Evolutionary conservation across 2,329 filamentous ascomycete genomes (phyloP), one percentile per base, ranked within the genome.

Genomic region (Microcera coccophila): DNA sequence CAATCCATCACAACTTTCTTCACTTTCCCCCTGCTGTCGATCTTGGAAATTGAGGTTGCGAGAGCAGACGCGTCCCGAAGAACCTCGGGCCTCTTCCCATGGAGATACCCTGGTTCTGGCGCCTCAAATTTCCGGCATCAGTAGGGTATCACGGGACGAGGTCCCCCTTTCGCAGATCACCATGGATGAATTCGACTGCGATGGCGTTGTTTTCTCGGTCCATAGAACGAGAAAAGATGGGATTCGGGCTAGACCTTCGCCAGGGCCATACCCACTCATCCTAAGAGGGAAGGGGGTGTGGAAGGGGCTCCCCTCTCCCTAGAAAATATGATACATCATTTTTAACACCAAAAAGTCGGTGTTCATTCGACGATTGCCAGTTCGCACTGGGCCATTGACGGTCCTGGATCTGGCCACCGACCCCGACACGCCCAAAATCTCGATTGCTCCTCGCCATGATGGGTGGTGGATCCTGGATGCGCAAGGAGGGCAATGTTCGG

Each of bases 141-240:
- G 41, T 29, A 45, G 26, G 15, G 38, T 40, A 55, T 54, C 55
- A 59, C 48, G 44, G 49, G 52, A 49, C 47, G 48, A 38, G 22
- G 44, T 53, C 53, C 43, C n/a, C n/a, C 41, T 39, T 47, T 45
- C 33, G 49, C 37, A 41, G 41, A 49, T 48, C 52, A 50, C 53
- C 49, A 59, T 48, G 48, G 44, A 45, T 28, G 36, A 39, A 42
- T 39, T 39, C 22, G 40, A 50, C 43, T 26, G 49, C 54, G 48
- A 55, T 48, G 52, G 55, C 53, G 47, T 58, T 59, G 56, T 59
- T 59, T 56, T 56, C 56, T 59, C 56, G 43, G 36, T 47, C 47
- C 50, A 47, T 48, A 38, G 21, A 43, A 39, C 46, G 56, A 59
- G 56, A 39, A 48, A 59, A 59, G 55, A 59, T 46, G 39, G 36